Percentiles rank a stretch among this genome's conserved stretches.
Conservation (phyloP, 139 green algal genomes). For the Tetradesmus lagerheimii region DNA sequence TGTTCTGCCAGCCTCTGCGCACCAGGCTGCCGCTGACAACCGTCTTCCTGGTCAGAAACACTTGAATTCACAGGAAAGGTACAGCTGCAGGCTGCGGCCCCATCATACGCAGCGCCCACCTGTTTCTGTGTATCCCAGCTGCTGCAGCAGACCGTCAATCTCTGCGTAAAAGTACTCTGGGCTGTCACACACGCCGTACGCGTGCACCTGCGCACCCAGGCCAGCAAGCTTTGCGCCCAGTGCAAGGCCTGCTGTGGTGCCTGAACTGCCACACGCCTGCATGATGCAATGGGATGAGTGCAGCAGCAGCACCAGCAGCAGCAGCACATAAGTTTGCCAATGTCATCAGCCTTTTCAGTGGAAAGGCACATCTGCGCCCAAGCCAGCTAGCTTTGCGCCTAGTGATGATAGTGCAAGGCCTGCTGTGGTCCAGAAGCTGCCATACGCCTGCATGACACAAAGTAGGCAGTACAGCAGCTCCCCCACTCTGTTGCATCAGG, state of each 20-base stretch:
- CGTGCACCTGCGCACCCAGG: conserved; percentile 65
- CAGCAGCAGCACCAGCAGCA: conserved; percentile 32
- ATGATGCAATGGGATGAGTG: background rate
- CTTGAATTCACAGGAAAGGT: too few species aligned
- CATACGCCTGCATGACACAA: conserved; percentile 82
- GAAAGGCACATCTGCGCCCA: too few species aligned
- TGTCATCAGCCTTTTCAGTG: too few species aligned
- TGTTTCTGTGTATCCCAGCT: conserved; percentile 57
- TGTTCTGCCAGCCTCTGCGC: too few species aligned
- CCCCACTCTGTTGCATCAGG: too few species aligned
- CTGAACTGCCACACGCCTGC: conserved; percentile 92
- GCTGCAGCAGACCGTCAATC: conserved; percentile 77
- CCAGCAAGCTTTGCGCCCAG: conserved; percentile 79
- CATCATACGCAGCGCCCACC: background rate
- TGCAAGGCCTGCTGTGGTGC: conserved; percentile 89
- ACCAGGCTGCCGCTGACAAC: too few species aligned
- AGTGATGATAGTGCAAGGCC: conserved; percentile 91
- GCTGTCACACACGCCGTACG: conserved; percentile 90
- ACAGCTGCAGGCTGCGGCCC: too few species aligned
- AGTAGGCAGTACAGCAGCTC: too few species aligned
- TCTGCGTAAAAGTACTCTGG: conserved; percentile 90
- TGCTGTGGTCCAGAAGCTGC: conserved; percentile 89
- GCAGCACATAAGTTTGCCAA: too few species aligned
- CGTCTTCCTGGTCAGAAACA: too few species aligned
- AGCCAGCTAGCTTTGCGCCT: conserved; percentile 72